Conservation (phyloP, 2,329 filamentous ascomycete species). For the Venturia oleaginea region DNA sequence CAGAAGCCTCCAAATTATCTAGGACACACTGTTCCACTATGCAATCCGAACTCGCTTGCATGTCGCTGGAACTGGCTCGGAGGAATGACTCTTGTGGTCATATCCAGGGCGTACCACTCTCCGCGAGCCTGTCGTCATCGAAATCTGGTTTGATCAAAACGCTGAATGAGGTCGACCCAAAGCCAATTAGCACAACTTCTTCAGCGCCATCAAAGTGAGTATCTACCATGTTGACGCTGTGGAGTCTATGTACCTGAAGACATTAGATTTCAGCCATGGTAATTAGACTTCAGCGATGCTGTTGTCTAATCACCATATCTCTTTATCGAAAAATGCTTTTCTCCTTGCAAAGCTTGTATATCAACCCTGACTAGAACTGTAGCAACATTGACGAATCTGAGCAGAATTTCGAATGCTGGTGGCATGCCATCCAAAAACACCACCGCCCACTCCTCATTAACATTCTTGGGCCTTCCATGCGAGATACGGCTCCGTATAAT, state of each 20-base stretch:
- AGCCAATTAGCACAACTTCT: not conserved
- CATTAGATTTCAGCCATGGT: too few species aligned
- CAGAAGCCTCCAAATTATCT: too few species aligned
- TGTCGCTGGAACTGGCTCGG: not conserved
- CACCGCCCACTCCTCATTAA: not conserved
- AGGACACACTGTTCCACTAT: too few species aligned
- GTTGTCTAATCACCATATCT: not conserved
- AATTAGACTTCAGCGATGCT: too few species aligned
- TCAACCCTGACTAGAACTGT: not conserved
- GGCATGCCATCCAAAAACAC: not conserved
- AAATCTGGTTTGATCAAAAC: not conserved
- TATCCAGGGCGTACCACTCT: not conserved
- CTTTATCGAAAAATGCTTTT: not conserved
- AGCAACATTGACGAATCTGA: not conserved
- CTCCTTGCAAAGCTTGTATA: not conserved
- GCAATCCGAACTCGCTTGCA: not conserved
- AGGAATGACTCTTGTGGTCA: not conserved
- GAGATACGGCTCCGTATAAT: not conserved
- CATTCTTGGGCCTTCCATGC: not conserved
- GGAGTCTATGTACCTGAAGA: not conserved
- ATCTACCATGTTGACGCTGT: not conserved
- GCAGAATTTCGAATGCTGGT: not conserved
- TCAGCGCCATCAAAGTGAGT: not conserved
- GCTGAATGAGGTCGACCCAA: not conserved
- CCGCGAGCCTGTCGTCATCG: constrained; percentile 2